Percentiles rank a stretch among this genome's conserved stretches.
These are phyloP conservation scores for Gloeopeniophorella convolvens DNA, from an alignment of 768 basidiomycete genomes.

Conservation along the genomic window DNA sequence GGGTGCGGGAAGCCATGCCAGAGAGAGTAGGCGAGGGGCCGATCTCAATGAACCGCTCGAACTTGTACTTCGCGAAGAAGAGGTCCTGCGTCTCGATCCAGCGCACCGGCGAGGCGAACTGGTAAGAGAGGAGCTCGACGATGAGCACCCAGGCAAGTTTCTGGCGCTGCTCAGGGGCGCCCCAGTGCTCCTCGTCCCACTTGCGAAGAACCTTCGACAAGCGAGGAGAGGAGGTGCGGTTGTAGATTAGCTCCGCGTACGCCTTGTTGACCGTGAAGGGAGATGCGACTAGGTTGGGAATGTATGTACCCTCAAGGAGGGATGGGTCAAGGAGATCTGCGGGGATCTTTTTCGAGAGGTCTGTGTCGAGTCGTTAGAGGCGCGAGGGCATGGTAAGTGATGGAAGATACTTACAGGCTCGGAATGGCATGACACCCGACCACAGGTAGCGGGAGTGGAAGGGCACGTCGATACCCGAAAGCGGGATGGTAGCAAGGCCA, in stretches of 20 bases:
- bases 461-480: slow-evolving; percentile 96
- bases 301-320: slow-evolving; percentile 90
- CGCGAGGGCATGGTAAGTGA: background rate
- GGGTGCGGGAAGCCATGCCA: slow-evolving; percentile 87
- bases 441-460: slow-evolving; percentile 99
- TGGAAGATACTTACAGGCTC: slow-evolving; percentile 65
- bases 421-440: slow-evolving; percentile 97
- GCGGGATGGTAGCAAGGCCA: slow-evolving; percentile 91
- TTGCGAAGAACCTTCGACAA: slow-evolving; percentile 91
- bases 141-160: slow-evolving; percentile 93
- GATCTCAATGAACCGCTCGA: slow-evolving; percentile 92
- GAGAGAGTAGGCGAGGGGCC: slow-evolving; percentile 95
- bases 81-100: slow-evolving; percentile 99
- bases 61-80: slow-evolving; percentile 77
- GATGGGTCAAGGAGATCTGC: slow-evolving; percentile 87
- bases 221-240: slow-evolving; percentile 92
- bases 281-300: slow-evolving; percentile 91
- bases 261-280: slow-evolving; percentile 79
- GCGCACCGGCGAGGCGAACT: slow-evolving; percentile 96
- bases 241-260: slow-evolving; percentile 93
- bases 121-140: slow-evolving; percentile 94
- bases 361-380: slow-evolving; percentile 31
- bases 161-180: slow-evolving; percentile 71
- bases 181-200: slow-evolving; percentile 94
- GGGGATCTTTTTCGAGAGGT: slow-evolving; percentile 98